Conservation (phyloP, 257 asterid species). For the Lycium barbarum region DNA sequence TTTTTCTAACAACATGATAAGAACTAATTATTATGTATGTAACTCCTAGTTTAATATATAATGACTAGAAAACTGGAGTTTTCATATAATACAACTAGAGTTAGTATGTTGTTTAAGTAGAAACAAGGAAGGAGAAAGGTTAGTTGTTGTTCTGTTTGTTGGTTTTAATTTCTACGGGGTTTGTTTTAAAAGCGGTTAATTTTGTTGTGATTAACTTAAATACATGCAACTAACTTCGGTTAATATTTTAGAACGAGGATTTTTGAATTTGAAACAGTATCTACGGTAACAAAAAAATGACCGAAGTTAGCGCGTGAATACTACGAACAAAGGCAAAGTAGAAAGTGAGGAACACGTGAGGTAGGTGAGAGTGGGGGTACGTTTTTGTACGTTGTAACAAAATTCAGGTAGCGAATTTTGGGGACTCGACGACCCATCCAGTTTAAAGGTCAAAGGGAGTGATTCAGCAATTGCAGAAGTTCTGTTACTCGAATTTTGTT, state of each 20-base stretch:
- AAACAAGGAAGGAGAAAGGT: not conserved
- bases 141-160: constrained; percentile 20
- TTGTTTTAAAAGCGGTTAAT: constrained; percentile 56
- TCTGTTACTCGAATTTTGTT: constrained; percentile 60
- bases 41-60: not conserved
- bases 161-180: constrained; percentile 36
- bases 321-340: not conserved
- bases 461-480: constrained; percentile 55
- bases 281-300: not conserved
- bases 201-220: constrained; percentile 44
- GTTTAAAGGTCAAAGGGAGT: constrained; percentile 55
- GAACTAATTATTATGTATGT: not conserved
- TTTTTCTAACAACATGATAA: not conserved
- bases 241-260: not conserved
- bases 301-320: not conserved
- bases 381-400: constrained; percentile 27
- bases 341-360: constrained; percentile 23
- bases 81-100: not conserved
- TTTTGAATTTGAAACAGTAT: not conserved
- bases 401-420: constrained; percentile 50
- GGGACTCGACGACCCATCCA: constrained; percentile 40
- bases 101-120: constrained; percentile 6
- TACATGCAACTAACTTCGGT: constrained; percentile 20
- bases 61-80: not conserved
- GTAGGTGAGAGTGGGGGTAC: constrained; percentile 40